Percentiles rank a stretch among this genome's conserved stretches.
phyloP scores from a whole-genome alignment of 2,329 filamentous ascomycete genomes.

The Colletotrichum falcatum region DNA sequence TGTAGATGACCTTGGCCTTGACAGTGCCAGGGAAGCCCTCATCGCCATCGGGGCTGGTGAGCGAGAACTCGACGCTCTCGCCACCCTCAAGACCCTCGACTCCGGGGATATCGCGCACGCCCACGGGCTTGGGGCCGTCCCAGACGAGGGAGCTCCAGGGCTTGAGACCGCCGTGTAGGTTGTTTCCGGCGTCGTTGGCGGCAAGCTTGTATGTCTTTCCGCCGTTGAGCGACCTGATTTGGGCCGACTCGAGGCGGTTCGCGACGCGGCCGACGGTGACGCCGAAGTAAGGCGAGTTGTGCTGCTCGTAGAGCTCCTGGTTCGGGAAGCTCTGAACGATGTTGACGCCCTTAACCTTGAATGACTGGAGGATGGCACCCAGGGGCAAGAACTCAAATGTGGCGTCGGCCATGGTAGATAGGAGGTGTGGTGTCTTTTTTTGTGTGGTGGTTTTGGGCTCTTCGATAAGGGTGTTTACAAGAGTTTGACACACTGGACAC shows the following conservation, averaged over 20 bases:
- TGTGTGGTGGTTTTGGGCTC: background rate
- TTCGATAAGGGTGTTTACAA: background rate
- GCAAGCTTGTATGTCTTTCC: conserved; percentile 75
- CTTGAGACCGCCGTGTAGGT: conserved; percentile 75
- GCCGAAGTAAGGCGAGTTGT: conserved; percentile 87
- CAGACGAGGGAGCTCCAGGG: conserved; percentile 89
- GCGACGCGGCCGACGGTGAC: conserved; percentile 90
- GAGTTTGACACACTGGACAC: background rate
- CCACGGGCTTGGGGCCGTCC: conserved; percentile 75
- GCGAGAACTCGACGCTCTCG: conserved; percentile 74
- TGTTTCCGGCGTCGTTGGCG: conserved; percentile 83
- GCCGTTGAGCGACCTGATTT: conserved; percentile 78
- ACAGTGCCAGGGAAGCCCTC: conserved; percentile 92
- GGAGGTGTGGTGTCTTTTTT: background rate
- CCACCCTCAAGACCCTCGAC: conserved; percentile 67
- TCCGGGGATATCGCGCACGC: conserved; percentile 62
- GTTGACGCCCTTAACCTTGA: conserved; percentile 81
- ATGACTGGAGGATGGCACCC: conserved; percentile 84
- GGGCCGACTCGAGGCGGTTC: conserved; percentile 82
- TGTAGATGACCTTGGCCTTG: conserved; percentile 82
- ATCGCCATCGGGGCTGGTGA: conserved; percentile 82
- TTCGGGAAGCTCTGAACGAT: conserved; percentile 90
- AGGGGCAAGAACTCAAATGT: conserved; percentile 77
- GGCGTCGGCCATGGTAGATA: conserved; percentile 56
- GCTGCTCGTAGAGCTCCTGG: conserved; percentile 77